These are phyloP conservation scores for Nannizziopsis barbatae DNA, from an alignment of 2,329 filamentous ascomycete species.

Conservation along the genomic window DNA sequence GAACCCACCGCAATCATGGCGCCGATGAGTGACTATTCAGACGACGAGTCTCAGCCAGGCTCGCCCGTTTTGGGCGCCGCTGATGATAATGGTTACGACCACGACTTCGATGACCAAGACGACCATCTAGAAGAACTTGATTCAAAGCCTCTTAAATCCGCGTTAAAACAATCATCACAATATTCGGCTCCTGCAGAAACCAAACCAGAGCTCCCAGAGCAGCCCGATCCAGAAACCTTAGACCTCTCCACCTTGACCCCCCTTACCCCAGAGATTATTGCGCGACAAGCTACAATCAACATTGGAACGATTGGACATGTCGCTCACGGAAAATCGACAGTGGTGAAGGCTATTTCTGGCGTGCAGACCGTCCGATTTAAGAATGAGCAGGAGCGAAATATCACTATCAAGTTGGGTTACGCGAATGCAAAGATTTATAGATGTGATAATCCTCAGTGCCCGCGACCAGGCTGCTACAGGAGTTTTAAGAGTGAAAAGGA, in stretches of 20 bases:
- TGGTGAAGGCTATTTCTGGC: constrained; percentile 97
- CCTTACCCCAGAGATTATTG: constrained; percentile 91
- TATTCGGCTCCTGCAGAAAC: constrained; percentile 40
- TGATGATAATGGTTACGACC: constrained; percentile 42
- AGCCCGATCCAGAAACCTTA: constrained; percentile 83
- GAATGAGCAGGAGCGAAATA: constrained; percentile 98
- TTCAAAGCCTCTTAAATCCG: constrained; percentile 65
- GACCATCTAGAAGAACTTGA: constrained; percentile 46
- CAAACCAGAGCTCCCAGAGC: constrained; percentile 63
- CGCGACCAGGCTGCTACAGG: constrained; percentile 85
- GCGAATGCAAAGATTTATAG: constrained; percentile 99
- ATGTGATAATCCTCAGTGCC: constrained; percentile 85
- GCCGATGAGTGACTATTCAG: constrained; percentile 45
- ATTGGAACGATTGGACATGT: constrained; percentile 98
- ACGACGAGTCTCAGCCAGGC: constrained; percentile 45
- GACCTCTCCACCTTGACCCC: constrained; percentile 71
- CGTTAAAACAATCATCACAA: constrained; percentile 62
- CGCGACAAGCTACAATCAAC: constrained; percentile 95
- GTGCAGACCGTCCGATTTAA: constrained; percentile 99
- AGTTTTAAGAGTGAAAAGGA: constrained; percentile 99
- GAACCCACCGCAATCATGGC: constrained; percentile 36
- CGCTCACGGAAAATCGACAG: constrained; percentile 96
- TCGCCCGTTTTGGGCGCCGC: constrained; percentile 41
- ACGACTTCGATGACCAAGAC: constrained; percentile 61
- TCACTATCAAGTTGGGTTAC: constrained; percentile 99